Percentiles rank a stretch among this genome's conserved stretches.
These are phyloP conservation scores for Gossypium herbaceum DNA, from an alignment of 345 rosid species.

Conservation along the genomic window DNA sequence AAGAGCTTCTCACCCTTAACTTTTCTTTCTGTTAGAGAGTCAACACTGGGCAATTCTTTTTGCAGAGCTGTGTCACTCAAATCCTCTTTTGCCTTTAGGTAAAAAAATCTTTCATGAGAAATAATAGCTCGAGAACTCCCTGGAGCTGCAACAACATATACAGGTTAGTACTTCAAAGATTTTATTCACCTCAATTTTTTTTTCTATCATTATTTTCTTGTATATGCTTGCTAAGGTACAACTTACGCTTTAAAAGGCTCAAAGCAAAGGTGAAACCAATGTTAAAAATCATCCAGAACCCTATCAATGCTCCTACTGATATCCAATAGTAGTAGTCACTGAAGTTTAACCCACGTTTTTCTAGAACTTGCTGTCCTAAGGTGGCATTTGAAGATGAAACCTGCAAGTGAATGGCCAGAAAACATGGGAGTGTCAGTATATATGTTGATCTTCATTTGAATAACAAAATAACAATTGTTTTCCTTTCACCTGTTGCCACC, in stretches of 20 bases:
- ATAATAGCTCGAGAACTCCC: conserved; percentile 23
- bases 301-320: conserved; percentile 35
- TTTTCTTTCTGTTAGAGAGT: conserved; percentile 14
- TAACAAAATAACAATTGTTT: background rate
- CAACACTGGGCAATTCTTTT: conserved; percentile 7
- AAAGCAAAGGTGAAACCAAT: conserved; percentile 35
- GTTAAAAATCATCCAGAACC: conserved; percentile 38
- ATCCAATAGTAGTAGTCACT: conserved; percentile 32
- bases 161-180: background rate
- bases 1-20: conserved; percentile 23
- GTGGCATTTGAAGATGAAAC: conserved; percentile 32
- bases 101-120: conserved; percentile 21
- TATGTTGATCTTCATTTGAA: background rate
- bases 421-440: background rate
- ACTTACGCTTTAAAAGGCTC: conserved; percentile 32
- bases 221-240: background rate
- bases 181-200: background rate
- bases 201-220: background rate
- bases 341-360: conserved; percentile 31
- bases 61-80: conserved; percentile 5
- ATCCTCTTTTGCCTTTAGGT: conserved; percentile 35
- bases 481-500: conserved; percentile 48
- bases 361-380: conserved; percentile 29
- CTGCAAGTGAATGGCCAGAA: conserved; percentile 20
- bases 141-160: conserved; percentile 24